These are phyloP conservation scores for Cryphonectria nitschkei DNA, from an alignment of 2,329 filamentous ascomycete species.

Conservation along the genomic window DNA sequence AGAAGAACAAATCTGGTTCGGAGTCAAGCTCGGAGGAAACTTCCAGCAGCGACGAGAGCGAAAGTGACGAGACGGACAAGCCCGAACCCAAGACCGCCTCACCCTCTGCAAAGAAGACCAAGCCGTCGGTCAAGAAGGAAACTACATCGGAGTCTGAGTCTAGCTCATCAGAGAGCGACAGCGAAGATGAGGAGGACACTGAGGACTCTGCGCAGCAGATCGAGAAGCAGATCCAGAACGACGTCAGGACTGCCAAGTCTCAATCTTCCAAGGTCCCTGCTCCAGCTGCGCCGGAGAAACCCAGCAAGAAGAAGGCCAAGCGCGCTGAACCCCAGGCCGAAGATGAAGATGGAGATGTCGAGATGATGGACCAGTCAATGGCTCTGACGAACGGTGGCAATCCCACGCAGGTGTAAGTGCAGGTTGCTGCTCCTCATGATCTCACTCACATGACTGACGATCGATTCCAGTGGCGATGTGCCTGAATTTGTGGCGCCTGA, in stretches of 20 bases:
- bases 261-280: conserved; percentile 9
- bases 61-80: conserved; percentile 20
- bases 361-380: conserved; percentile 44
- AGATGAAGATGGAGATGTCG: conserved; percentile 27
- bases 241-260: conserved; percentile 22
- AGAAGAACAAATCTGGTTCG: conserved; percentile 27
- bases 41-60: conserved; percentile 11
- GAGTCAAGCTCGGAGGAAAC: conserved; percentile 24
- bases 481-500: conserved; percentile 53
- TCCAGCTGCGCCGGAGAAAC: not conserved
- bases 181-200: conserved; percentile 32
- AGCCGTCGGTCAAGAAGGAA: conserved; percentile 30
- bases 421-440: not conserved
- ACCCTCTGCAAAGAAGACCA: conserved; percentile 19
- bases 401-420: conserved; percentile 25
- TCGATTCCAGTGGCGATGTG: conserved; percentile 39
- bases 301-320: conserved; percentile 26
- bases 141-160: conserved; percentile 29
- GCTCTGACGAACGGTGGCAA: conserved; percentile 31
- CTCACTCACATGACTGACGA: conserved; percentile 14
- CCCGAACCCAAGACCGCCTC: conserved; percentile 18
- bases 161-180: conserved; percentile 35
- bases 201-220: conserved; percentile 29
- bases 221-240: conserved; percentile 25
- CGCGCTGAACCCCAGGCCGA: not conserved